These are phyloP conservation scores for Lentinus tigrinus DNA, from an alignment of 768 basidiomycete genomes.

Conservation along the genomic window DNA sequence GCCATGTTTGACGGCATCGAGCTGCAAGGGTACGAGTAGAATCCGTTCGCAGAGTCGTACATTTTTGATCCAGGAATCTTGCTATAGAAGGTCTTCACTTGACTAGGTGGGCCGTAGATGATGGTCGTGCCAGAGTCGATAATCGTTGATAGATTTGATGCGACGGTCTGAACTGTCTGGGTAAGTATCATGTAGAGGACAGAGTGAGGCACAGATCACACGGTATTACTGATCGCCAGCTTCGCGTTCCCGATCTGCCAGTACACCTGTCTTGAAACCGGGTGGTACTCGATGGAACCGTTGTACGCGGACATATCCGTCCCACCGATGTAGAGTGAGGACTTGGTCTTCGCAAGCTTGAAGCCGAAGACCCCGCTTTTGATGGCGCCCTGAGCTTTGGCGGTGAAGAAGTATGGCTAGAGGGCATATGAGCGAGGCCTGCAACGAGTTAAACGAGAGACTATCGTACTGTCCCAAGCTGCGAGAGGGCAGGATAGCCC, in stretches of 20 bases:
- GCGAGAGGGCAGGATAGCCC: conserved; percentile 25
- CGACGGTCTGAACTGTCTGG: too few relatives aligned
- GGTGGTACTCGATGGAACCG: conserved; percentile 20
- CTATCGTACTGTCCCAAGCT: conserved; percentile 3
- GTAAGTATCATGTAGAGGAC: background rate
- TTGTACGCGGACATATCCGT: conserved; percentile 12
- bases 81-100: conserved; percentile 22
- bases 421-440: background rate
- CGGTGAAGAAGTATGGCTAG: conserved; percentile 27
- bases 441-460: background rate
- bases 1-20: conserved; percentile 19
- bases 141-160: conserved; percentile 19
- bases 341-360: conserved; percentile 20
- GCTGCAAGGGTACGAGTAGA: conserved; percentile 29
- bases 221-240: conserved; percentile 18
- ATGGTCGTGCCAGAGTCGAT: conserved; percentile 31
- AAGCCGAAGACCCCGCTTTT: conserved; percentile 12
- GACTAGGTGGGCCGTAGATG: conserved; percentile 27
- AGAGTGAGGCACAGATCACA: background rate
- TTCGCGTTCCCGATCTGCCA: conserved; percentile 26
- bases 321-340: conserved; percentile 23
- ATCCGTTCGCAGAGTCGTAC: conserved; percentile 25
- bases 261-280: conserved; percentile 22
- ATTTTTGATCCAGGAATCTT: conserved; percentile 20
- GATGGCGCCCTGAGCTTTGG: conserved; percentile 11